phyloP scores from a whole-genome alignment of 2,329 filamentous ascomycete species.

The Nemania sp. region DNA sequence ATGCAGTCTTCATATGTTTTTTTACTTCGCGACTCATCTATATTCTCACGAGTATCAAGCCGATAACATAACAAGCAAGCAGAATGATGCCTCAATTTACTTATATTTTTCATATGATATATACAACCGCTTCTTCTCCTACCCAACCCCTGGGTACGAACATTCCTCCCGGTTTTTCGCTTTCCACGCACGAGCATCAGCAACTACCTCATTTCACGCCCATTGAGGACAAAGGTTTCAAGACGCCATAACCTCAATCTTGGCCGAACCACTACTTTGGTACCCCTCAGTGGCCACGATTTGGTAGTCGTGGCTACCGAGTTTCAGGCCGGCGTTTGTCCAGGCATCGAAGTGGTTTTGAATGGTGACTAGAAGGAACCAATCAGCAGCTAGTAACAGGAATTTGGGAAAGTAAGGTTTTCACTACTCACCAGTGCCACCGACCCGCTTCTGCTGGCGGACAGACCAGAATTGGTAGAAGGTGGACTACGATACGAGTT shows the following conservation, averaged over 20 bases:
- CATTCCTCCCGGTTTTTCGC: not conserved
- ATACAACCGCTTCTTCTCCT: conserved; percentile 10
- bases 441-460: conserved; percentile 61
- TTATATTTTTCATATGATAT: conserved; percentile 24
- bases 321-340: conserved; percentile 48
- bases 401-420: not conserved
- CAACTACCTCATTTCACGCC: not conserved
- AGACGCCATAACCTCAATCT: conserved; percentile 47
- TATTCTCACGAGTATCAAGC: no score
- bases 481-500: conserved; percentile 46
- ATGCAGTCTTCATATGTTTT: no score
- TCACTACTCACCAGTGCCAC: conserved; percentile 47
- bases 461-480: conserved; percentile 67
- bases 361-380: conserved; percentile 44
- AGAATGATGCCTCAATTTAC: not conserved
- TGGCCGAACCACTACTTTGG: conserved; percentile 61
- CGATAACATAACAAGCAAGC: not conserved
- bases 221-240: not conserved
- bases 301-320: conserved; percentile 53
- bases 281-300: conserved; percentile 56
- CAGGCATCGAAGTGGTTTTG: conserved; percentile 54
- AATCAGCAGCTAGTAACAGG: not conserved
- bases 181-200: not conserved
- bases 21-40: no score
- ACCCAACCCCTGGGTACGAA: not conserved